Evolutionary conservation across 345 rosid genomes (phyloP).

Genomic region (Geranium rotundifolium): DNA sequence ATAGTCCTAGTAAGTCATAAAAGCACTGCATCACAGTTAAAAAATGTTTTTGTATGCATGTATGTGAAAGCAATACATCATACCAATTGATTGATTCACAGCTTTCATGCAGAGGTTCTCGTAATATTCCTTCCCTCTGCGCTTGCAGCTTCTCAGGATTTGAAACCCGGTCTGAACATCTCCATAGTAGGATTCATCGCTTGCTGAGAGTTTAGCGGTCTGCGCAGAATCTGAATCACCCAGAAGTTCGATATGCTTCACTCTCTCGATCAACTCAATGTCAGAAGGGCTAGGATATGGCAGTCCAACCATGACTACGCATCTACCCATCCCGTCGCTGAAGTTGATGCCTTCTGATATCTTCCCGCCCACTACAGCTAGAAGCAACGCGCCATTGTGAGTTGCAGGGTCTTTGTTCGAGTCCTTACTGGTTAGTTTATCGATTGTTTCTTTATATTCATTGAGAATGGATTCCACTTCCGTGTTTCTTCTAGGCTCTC

Average conservation of each 20-base stretch:
- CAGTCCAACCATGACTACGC: slow-evolving; percentile 93
- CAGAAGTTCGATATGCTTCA: slow-evolving; percentile 71
- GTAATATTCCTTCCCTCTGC: slow-evolving; percentile 79
- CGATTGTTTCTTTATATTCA: slow-evolving; percentile 67
- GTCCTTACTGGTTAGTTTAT: slow-evolving; percentile 11
- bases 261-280: slow-evolving; percentile 74
- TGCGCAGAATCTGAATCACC: slow-evolving; percentile 35
- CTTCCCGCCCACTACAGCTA: slow-evolving; percentile 94
- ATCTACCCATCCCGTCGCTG: slow-evolving; percentile 91
- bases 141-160: slow-evolving; percentile 60
- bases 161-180: slow-evolving; percentile 54
- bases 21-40: too few relatives aligned
- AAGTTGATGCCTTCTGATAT: slow-evolving; percentile 98
- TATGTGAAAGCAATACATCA: slow-evolving; percentile 15
- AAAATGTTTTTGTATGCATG: neutral
- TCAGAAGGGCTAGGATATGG: slow-evolving; percentile 86
- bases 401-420: slow-evolving; percentile 18
- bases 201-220: slow-evolving; percentile 15
- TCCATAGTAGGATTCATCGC: slow-evolving; percentile 37
- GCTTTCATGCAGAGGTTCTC: slow-evolving; percentile 98
- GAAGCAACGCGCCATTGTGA: slow-evolving; percentile 65
- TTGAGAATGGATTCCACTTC: slow-evolving; percentile 66
- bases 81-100: slow-evolving; percentile 89
- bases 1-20: neutral
- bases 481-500: slow-evolving; percentile 72